Conservation (phyloP, 2,329 filamentous ascomycete species). For the Hansfordia pulvinata region DNA sequence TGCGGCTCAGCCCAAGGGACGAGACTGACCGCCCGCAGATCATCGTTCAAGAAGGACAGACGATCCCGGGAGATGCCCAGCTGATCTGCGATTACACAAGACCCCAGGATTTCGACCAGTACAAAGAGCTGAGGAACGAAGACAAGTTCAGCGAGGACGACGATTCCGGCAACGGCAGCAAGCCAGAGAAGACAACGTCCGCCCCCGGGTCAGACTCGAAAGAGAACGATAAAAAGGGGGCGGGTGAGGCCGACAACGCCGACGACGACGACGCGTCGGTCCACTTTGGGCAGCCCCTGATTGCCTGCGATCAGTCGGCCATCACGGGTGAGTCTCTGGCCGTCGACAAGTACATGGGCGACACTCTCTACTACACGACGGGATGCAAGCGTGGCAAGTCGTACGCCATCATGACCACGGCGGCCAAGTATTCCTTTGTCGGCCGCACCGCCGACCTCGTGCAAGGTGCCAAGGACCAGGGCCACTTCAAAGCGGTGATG, state of each 20-base stretch:
- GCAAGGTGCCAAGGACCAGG: constrained; percentile 61
- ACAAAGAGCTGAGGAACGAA: constrained; percentile 16
- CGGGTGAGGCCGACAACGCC: constrained; percentile 42
- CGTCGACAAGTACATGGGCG: constrained; percentile 68
- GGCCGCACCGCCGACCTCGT: constrained; percentile 63
- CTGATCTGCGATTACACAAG: constrained; percentile 62
- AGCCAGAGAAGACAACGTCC: constrained; percentile 11
- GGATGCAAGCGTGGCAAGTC: constrained; percentile 72
- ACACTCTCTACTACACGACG: constrained; percentile 65
- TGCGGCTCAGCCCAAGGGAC: no score
- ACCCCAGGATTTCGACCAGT: constrained; percentile 35
- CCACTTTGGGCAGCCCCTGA: constrained; percentile 50
- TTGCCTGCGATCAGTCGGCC: constrained; percentile 66
- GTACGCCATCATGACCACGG: constrained; percentile 53
- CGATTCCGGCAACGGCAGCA: constrained; percentile 3
- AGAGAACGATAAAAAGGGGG: constrained; percentile 42
- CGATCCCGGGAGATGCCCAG: constrained; percentile 55
- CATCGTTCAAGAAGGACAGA: constrained; percentile 58
- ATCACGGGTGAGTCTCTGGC: constrained; percentile 72
- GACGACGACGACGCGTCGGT: constrained; percentile 34
- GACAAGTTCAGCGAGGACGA: constrained; percentile 13
- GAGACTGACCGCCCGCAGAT: constrained; percentile 29
- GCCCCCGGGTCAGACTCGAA: constrained; percentile 37
- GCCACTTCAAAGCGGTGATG: constrained; percentile 77
- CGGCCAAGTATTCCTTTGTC: constrained; percentile 62